Evolutionary conservation across 2,329 filamentous ascomycete genomes (phyloP).

Genomic region (Aspergillus glaucus): DNA sequence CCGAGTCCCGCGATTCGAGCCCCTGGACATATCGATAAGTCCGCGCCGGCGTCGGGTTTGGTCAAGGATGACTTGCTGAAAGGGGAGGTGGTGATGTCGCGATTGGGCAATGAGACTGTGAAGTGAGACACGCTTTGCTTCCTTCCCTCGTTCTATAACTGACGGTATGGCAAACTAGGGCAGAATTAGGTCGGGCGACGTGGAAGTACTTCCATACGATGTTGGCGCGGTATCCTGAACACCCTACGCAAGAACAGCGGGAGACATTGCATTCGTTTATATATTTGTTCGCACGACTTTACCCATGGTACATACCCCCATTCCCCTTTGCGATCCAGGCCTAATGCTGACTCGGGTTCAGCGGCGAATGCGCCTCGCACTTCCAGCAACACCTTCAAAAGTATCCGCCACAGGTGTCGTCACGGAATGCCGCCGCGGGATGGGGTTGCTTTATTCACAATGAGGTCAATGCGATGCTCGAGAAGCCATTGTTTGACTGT

Average conservation of each 20-base stretch:
- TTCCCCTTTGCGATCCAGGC: not conserved
- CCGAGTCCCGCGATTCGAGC: constrained; percentile 34
- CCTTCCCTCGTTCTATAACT: constrained; percentile 5
- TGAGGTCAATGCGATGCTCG: constrained; percentile 56
- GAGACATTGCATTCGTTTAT: constrained; percentile 55
- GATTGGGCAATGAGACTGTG: constrained; percentile 44
- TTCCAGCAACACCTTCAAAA: constrained; percentile 56
- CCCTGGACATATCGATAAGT: constrained; percentile 34
- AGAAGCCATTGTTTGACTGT: constrained; percentile 58
- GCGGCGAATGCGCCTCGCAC: constrained; percentile 60
- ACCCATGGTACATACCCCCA: constrained; percentile 49
- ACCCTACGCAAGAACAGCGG: constrained; percentile 55
- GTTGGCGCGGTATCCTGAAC: constrained; percentile 60
- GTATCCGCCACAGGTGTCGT: constrained; percentile 59
- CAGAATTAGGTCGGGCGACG: constrained; percentile 58
- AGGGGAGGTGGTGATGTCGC: constrained; percentile 42
- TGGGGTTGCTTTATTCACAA: constrained; percentile 65
- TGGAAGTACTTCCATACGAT: constrained; percentile 64
- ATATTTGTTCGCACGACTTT: constrained; percentile 58
- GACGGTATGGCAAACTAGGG: constrained; percentile 32
- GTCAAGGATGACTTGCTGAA: constrained; percentile 33
- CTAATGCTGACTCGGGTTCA: constrained; percentile 18
- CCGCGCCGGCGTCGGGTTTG: constrained; percentile 13
- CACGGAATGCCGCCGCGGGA: constrained; percentile 55
- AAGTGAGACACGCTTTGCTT: constrained; percentile 30